Conservation (phyloP, 2,329 filamentous ascomycete species). For the Ampelomyces quisqualis region DNA sequence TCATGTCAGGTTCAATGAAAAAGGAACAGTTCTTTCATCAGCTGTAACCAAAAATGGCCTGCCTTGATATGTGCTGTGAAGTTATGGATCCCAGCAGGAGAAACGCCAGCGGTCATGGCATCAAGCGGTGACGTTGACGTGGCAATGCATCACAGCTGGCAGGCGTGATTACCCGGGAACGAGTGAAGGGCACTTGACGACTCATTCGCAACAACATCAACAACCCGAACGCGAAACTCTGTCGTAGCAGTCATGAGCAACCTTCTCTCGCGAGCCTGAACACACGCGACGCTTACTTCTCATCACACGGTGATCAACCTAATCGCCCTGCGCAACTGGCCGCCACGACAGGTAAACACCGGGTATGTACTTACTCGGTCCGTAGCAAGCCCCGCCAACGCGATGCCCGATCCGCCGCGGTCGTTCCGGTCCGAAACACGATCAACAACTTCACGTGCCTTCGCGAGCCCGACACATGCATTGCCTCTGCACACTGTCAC, state of each 20-base stretch:
- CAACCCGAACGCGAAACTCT: slow-evolving; percentile 3
- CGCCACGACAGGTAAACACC: slow-evolving; percentile 17
- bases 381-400: slow-evolving; percentile 14
- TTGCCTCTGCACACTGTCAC: slow-evolving; percentile 6
- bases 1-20: not conserved
- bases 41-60: not conserved
- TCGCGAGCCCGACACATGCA: slow-evolving; percentile 10
- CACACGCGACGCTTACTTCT: slow-evolving; percentile 10
- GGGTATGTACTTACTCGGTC: too few species aligned
- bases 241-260: not conserved
- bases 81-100: too few species aligned
- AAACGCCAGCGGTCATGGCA: not conserved
- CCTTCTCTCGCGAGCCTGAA: slow-evolving; percentile 1
- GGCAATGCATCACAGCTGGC: not conserved
- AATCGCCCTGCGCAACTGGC: slow-evolving; percentile 8
- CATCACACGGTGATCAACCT: slow-evolving; percentile 11
- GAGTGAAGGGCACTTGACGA: too few species aligned
- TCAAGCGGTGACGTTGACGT: not conserved
- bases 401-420: slow-evolving; percentile 6
- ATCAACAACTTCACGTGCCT: slow-evolving; percentile 1
- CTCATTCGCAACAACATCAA: not conserved
- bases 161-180: too few species aligned
- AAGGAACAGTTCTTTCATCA: not conserved
- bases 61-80: too few species aligned
- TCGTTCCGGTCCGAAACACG: not conserved